Conservation (phyloP, 2,329 filamentous ascomycete species). For the Drechslerella dactyloides region DNA sequence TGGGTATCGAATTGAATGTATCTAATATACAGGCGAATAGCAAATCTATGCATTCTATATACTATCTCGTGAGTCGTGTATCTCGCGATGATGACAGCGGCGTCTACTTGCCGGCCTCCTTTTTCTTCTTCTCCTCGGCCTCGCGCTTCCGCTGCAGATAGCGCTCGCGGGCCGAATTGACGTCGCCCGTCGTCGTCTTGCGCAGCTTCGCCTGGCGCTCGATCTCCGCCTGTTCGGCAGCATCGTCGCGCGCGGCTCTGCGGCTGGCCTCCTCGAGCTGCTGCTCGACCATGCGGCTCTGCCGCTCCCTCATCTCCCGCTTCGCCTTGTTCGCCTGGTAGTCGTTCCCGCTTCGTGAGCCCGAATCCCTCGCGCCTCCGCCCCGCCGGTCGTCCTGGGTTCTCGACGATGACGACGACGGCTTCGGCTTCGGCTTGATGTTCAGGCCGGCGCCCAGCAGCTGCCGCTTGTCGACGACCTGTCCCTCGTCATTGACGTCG, state of each 20-base stretch:
- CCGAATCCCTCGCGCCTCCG: constrained; percentile 16
- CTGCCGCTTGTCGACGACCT: constrained; percentile 84
- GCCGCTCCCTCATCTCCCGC: constrained; percentile 74
- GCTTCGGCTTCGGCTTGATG: constrained; percentile 68
- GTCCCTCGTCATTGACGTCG: constrained; percentile 78
- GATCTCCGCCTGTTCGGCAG: constrained; percentile 68
- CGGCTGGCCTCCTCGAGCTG: constrained; percentile 77
- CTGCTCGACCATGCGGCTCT: constrained; percentile 78
- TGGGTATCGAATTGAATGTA: constrained; percentile 42
- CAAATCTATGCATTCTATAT: constrained; percentile 5
- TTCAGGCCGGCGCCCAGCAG: constrained; percentile 78
- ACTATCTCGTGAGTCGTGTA: neutral
- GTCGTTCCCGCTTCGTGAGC: constrained; percentile 30
- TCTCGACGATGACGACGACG: constrained; percentile 61
- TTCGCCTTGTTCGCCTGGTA: constrained; percentile 59
- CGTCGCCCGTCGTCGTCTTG: constrained; percentile 74
- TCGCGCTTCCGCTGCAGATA: constrained; percentile 79
- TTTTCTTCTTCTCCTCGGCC: constrained; percentile 72
- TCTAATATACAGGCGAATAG: constrained; percentile 11
- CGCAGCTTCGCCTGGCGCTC: constrained; percentile 74
- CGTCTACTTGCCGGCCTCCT: constrained; percentile 56
- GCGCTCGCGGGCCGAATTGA: constrained; percentile 77
- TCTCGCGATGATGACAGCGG: neutral
- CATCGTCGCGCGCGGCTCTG: constrained; percentile 71
- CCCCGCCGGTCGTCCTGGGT: constrained; percentile 53